Conservation (phyloP, 2,329 filamentous ascomycete genomes). For the Capronia epimyces region DNA sequence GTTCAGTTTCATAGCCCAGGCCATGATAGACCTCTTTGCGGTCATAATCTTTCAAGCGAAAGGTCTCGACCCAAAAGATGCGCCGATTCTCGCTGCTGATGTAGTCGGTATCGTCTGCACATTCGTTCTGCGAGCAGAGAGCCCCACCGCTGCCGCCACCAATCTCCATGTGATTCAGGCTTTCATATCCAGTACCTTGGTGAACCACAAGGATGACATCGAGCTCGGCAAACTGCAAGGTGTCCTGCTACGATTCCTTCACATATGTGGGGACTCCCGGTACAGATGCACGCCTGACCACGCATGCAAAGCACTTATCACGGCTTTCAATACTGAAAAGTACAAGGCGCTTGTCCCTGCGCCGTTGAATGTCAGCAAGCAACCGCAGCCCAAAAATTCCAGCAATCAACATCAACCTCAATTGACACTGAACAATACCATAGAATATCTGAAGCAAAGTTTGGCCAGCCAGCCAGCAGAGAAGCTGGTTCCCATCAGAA, state of each 20-base stretch:
- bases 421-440: not conserved
- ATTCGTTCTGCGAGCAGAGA: conserved; percentile 12
- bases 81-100: conserved; percentile 14
- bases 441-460: not conserved
- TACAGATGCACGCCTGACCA: conserved; percentile 16
- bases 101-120: conserved; percentile 13
- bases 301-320: conserved; percentile 8
- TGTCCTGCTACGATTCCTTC: conserved; percentile 9
- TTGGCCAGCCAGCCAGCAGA: conserved; percentile 2
- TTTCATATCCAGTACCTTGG: conserved; percentile 11
- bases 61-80: conserved; percentile 1
- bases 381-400: not conserved
- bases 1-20: conserved; percentile 12
- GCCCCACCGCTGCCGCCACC: not conserved
- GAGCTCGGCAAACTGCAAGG: conserved; percentile 8
- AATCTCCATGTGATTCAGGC: conserved; percentile 16
- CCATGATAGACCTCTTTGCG: conserved; percentile 14
- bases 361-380: conserved; percentile 11
- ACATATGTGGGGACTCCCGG: conserved; percentile 11
- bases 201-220: conserved; percentile 3
- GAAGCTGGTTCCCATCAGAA: not conserved
- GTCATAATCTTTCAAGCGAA: conserved; percentile 4
- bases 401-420: not conserved
- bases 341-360: conserved; percentile 6
- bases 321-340: conserved; percentile 3